Conservation (phyloP, 2,329 filamentous ascomycete genomes). For the Paraphoma chrysanthemicola region DNA sequence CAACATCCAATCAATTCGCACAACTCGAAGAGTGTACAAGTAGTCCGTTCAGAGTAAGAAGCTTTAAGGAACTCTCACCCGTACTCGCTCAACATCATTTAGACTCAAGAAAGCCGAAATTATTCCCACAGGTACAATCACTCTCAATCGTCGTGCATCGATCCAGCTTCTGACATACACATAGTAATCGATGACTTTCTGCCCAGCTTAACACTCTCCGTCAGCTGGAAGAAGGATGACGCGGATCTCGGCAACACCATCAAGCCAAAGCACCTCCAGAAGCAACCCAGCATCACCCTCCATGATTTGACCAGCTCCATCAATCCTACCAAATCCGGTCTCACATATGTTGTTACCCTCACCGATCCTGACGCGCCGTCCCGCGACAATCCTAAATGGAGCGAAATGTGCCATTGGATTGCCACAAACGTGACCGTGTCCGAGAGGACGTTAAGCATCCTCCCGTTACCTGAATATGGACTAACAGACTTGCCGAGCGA, state of each 20-base stretch:
- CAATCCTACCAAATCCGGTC: constrained; percentile 23
- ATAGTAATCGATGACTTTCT: constrained; percentile 67
- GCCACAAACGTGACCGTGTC: constrained; percentile 46
- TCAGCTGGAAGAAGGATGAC: constrained; percentile 54
- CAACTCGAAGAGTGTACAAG: constrained; percentile 23
- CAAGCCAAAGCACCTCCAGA: constrained; percentile 51
- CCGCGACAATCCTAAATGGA: constrained; percentile 61
- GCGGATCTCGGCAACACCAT: constrained; percentile 62
- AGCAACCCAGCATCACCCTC: constrained; percentile 51
- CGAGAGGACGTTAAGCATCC: constrained; percentile 24
- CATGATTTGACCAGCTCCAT: constrained; percentile 37
- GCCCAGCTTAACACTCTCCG: constrained; percentile 59
- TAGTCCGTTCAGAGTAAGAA: constrained; percentile 35
- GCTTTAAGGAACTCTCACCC: not conserved
- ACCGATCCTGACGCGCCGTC: constrained; percentile 67
- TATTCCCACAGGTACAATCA: constrained; percentile 45
- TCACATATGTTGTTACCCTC: constrained; percentile 58
- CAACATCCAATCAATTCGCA: constrained; percentile 32
- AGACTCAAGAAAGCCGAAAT: constrained; percentile 50
- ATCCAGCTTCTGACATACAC: constrained; percentile 6
- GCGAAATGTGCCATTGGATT: constrained; percentile 66
- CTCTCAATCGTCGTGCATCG: not conserved
- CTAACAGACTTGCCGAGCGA: not conserved
- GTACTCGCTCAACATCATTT: constrained; percentile 1
- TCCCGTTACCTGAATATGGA: constrained; percentile 35